Percentiles rank a stretch among this genome's conserved stretches.
phyloP scores from a whole-genome alignment of 2,329 filamentous ascomycete species.

The Aspergillus novofumigatus region DNA sequence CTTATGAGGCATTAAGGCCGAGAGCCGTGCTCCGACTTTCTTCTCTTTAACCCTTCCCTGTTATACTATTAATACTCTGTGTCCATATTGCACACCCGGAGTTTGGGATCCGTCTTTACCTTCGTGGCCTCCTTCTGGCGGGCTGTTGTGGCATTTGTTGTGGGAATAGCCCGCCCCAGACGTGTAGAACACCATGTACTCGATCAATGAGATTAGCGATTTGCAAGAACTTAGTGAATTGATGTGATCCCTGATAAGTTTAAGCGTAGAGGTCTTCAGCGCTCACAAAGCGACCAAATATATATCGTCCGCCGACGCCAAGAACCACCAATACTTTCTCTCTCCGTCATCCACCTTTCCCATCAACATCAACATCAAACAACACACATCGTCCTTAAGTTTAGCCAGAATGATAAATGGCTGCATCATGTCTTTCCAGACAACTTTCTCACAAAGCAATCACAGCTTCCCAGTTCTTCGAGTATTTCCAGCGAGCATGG shows the following conservation, averaged over 20 bases:
- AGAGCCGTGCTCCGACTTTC: background rate
- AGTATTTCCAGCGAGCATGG: constrained; percentile 29
- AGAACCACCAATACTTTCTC: background rate
- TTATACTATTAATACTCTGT: background rate
- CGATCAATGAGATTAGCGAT: background rate
- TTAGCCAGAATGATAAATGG: constrained; percentile 12
- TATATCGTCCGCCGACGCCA: background rate
- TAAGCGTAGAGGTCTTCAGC: background rate
- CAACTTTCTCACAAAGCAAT: constrained; percentile 15
- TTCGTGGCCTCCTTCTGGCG: background rate
- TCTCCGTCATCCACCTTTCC: background rate
- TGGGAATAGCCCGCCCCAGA: background rate
- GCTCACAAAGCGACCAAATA: background rate
- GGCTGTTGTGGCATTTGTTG: background rate
- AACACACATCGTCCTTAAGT: background rate
- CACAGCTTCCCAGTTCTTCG: constrained; percentile 24
- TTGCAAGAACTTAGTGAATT: background rate
- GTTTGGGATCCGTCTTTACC: background rate
- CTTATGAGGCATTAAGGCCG: background rate
- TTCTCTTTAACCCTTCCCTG: background rate
- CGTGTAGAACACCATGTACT: background rate
- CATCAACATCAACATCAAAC: background rate
- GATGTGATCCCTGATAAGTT: background rate
- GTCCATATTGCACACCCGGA: background rate
- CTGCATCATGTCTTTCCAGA: constrained; percentile 7